phyloP scores from a whole-genome alignment of 23 red algal genomes.

The Gracilaria caudata region DNA sequence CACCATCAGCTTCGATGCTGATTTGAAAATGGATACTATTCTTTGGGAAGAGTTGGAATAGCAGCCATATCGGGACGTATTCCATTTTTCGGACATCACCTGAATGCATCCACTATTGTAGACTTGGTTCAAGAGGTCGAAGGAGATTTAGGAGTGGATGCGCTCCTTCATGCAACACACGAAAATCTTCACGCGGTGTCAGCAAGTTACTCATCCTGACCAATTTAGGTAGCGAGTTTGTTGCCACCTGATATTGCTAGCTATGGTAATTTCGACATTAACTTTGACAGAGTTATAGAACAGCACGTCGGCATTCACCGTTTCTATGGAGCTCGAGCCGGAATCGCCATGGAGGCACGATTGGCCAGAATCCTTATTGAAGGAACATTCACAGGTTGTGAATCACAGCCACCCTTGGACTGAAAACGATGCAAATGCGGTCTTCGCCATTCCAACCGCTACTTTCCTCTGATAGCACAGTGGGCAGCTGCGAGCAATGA shows the following conservation, averaged over 20 bases:
- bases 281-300: slow-evolving; percentile 5
- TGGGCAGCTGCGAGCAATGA: background rate
- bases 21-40: slow-evolving; percentile 18
- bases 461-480: background rate
- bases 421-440: slow-evolving; percentile 16
- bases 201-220: background rate
- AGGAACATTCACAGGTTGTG: slow-evolving; percentile 8
- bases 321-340: slow-evolving; percentile 10
- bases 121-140: slow-evolving; percentile 1
- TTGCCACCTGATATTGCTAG: slow-evolving; percentile 10
- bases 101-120: slow-evolving; percentile 12
- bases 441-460: background rate
- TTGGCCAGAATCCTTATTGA: background rate
- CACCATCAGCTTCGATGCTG: background rate
- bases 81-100: background rate
- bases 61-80: background rate
- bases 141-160: slow-evolving; percentile 13
- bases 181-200: slow-evolving; percentile 4
- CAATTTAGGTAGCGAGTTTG: background rate
- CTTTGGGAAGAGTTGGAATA: slow-evolving; percentile 26
- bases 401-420: slow-evolving; percentile 11
- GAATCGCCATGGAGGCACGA: background rate
- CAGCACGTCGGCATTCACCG: background rate
- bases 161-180: background rate
- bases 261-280: background rate